phyloP scores from a whole-genome alignment of 1,139 yeast genomes.

The Blastobotrys proliferans region DNA sequence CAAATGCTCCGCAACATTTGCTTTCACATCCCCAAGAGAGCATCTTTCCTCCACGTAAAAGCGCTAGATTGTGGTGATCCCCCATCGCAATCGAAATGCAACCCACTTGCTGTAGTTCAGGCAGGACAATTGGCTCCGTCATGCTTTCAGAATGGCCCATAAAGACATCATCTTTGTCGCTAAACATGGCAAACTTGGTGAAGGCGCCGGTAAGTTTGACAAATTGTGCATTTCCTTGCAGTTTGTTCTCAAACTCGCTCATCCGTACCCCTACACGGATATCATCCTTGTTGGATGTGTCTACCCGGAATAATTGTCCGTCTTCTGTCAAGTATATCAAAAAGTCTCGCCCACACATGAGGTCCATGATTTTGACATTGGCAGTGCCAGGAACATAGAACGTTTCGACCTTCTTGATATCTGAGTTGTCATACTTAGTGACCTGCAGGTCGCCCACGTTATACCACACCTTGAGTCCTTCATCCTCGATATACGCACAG shows the following conservation, averaged over 20 bases:
- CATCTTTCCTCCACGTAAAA: constrained; percentile 56
- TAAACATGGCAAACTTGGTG: constrained; percentile 49
- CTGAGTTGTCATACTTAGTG: constrained; percentile 3
- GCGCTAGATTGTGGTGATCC: constrained; percentile 67
- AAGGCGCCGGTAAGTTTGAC: constrained; percentile 48
- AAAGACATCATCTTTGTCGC: constrained; percentile 49
- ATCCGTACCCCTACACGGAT: constrained; percentile 7
- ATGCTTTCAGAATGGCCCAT: constrained; percentile 35
- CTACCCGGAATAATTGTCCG: constrained; percentile 45
- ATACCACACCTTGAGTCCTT: constrained; percentile 63
- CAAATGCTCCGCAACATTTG: constrained; percentile 62
- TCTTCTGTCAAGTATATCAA: constrained; percentile 47
- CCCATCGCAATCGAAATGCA: constrained; percentile 63
- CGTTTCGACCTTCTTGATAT: constrained; percentile 3
- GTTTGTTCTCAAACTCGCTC: constrained; percentile 12
- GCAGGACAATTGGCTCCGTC: constrained; percentile 34
- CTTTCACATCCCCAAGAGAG: constrained; percentile 71
- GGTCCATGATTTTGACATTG: constrained; percentile 42
- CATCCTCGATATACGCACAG: constrained; percentile 46
- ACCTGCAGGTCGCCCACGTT: constrained; percentile 33
- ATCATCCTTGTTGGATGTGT: constrained; percentile 16
- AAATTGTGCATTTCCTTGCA: constrained; percentile 14
- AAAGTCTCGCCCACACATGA: constrained; percentile 51
- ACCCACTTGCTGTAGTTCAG: constrained; percentile 48
- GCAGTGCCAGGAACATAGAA: constrained; percentile 33